Evolutionary conservation across 257 asterid species (phyloP).

Genomic region (Solanum virginianum): DNA sequence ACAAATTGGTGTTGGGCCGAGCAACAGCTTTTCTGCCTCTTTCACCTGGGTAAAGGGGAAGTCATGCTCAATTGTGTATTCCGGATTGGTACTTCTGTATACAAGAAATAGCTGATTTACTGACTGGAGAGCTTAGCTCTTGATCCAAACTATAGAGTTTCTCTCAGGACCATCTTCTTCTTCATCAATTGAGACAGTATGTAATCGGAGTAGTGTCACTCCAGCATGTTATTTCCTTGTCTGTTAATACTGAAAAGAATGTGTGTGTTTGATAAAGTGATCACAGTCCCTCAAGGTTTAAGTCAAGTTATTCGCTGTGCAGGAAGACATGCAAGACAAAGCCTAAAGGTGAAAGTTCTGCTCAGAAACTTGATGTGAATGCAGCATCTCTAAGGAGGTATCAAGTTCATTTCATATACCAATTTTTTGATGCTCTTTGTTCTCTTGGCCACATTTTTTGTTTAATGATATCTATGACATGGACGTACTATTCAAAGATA

Average conservation of each 20-base stretch:
- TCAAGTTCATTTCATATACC: neutral
- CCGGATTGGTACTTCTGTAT: neutral
- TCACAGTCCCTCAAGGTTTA: neutral
- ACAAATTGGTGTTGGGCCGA: neutral
- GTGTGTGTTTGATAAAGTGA: neutral
- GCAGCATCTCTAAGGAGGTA: conserved; percentile 33
- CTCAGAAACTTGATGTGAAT: conserved; percentile 26
- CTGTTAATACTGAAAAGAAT: neutral
- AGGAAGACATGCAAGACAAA: conserved; percentile 38
- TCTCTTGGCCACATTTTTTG: neutral
- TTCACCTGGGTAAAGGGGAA: neutral
- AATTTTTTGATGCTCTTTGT: neutral
- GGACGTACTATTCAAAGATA: neutral
- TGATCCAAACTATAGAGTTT: neutral
- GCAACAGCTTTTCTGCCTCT: neutral
- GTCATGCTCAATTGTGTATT: neutral
- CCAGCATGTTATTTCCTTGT: neutral
- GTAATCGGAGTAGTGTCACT: neutral
- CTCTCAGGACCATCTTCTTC: neutral
- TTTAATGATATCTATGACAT: neutral
- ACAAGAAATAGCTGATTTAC: neutral
- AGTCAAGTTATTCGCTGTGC: conserved; percentile 8
- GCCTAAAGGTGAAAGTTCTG: conserved; percentile 6
- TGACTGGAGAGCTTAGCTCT: neutral
- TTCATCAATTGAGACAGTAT: neutral